Percentiles rank a stretch among this genome's conserved stretches.
phyloP scores from a whole-genome alignment of 805 yeast genomes.

The Jamesozyma spencerorum region DNA sequence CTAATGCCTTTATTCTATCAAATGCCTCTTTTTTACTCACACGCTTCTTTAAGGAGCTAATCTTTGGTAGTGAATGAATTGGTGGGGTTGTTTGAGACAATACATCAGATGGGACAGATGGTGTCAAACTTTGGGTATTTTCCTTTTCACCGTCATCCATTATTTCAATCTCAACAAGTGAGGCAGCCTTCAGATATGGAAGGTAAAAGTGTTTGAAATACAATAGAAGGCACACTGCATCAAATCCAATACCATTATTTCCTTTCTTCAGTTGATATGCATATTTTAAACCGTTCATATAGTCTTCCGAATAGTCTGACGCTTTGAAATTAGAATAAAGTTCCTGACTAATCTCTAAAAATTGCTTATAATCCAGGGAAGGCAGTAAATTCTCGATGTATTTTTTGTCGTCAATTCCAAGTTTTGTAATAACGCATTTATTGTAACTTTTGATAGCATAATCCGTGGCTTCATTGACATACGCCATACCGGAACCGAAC shows the following conservation, averaged over 20 bases:
- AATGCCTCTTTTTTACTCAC: constrained; percentile 30
- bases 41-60: constrained; percentile 17
- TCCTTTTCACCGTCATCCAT: not conserved
- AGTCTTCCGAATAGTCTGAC: constrained; percentile 12
- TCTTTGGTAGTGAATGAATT: constrained; percentile 6
- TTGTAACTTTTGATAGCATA: constrained; percentile 18
- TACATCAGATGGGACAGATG: not conserved
- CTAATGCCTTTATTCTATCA: constrained; percentile 21
- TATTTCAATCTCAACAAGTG: not conserved
- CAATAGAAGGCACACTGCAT: constrained; percentile 23
- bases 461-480: constrained; percentile 24
- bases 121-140: not conserved
- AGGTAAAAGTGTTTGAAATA: constrained; percentile 25
- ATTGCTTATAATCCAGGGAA: constrained; percentile 19
- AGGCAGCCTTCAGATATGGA: constrained; percentile 10
- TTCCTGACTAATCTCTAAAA: constrained; percentile 16
- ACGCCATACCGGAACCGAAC: constrained; percentile 66
- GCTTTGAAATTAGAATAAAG: constrained; percentile 13
- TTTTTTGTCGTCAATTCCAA: constrained; percentile 21
- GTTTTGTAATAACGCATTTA: constrained; percentile 12
- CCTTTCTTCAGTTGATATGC: constrained; percentile 27
- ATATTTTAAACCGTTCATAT: constrained; percentile 17
- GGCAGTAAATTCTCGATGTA: constrained; percentile 23
- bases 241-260: constrained; percentile 26
- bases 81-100: not conserved